phyloP scores from a whole-genome alignment of 2,329 filamentous ascomycete genomes.

The Aspergillus sp. region DNA sequence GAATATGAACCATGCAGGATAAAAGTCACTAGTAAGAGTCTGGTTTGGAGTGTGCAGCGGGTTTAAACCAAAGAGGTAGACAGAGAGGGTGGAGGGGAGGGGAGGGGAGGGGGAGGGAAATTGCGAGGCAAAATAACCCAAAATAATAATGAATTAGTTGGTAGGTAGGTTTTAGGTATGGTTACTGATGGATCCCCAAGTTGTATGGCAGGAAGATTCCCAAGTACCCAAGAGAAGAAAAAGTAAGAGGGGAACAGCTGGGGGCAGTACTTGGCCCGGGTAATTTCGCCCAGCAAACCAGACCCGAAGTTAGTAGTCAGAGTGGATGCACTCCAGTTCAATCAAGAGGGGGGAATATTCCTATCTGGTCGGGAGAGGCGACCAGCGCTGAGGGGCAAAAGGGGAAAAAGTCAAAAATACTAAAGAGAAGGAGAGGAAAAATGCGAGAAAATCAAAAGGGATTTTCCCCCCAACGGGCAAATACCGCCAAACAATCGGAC shows the following conservation, averaged over 20 bases:
- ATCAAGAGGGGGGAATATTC: neutral
- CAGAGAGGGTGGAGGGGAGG: neutral
- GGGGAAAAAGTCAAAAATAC: neutral
- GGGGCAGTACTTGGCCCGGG: neutral
- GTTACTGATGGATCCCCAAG: neutral
- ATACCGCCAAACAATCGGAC: neutral
- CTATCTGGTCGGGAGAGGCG: constrained; percentile 8
- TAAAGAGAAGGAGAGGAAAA: neutral
- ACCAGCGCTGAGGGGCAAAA: constrained; percentile 13
- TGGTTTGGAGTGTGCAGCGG: neutral
- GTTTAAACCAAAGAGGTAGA: neutral
- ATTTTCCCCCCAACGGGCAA: neutral
- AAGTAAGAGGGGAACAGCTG: neutral
- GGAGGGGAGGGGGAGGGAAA: neutral
- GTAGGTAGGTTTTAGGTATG: neutral
- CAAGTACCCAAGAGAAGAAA: neutral
- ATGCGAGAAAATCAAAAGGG: neutral
- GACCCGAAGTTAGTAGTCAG: neutral
- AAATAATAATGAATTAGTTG: neutral
- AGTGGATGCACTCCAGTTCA: no score
- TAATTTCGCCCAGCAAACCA: constrained; percentile 2
- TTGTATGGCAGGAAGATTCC: neutral
- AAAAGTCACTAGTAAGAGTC: neutral
- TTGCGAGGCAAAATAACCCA: neutral
- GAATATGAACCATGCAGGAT: constrained; percentile 1